These are phyloP conservation scores for Suillus sp. DNA, from an alignment of 768 basidiomycete genomes.

Conservation along the genomic window DNA sequence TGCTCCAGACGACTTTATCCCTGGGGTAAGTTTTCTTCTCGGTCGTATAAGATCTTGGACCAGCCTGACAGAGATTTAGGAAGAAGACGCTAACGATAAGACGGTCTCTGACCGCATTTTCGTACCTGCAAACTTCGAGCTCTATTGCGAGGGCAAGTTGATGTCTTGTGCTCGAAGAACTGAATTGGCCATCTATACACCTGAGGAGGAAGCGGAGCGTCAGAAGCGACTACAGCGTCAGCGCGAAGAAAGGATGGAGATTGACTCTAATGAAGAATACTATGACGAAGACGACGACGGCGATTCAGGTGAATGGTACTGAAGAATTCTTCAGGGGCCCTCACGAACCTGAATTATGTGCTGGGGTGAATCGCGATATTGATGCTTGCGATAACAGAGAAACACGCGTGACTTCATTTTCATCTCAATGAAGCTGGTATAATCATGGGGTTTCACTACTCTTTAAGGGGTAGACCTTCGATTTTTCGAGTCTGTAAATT, in stretches of 20 bases:
- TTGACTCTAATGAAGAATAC: constrained; percentile 16
- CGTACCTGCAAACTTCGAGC: constrained; percentile 24
- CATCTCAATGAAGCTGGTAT: not conserved
- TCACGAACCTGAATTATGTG: not conserved
- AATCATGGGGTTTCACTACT: not conserved
- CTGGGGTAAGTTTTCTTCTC: constrained; percentile 6
- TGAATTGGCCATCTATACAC: constrained; percentile 26
- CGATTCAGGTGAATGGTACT: not conserved
- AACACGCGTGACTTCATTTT: not conserved
- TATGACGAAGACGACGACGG: constrained; percentile 15
- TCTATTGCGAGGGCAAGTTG: constrained; percentile 28
- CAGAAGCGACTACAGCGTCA: constrained; percentile 10
- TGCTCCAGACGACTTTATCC: not conserved
- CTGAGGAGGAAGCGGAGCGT: constrained; percentile 20
- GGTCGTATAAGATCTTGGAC: not conserved
- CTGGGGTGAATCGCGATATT: not conserved
- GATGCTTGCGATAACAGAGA: not conserved
- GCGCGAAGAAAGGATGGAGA: constrained; percentile 14
- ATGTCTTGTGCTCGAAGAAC: constrained; percentile 24
- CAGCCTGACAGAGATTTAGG: constrained; percentile 20
- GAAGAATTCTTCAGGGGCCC: not conserved
- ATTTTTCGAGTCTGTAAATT: not conserved
- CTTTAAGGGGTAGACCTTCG: not conserved
- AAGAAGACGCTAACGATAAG: constrained; percentile 27
- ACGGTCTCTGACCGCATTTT: constrained; percentile 23